Base-by-base conservation (phyloP, 1,284 basidiomycete species). In the Tylopilus orsonianus region DNA sequence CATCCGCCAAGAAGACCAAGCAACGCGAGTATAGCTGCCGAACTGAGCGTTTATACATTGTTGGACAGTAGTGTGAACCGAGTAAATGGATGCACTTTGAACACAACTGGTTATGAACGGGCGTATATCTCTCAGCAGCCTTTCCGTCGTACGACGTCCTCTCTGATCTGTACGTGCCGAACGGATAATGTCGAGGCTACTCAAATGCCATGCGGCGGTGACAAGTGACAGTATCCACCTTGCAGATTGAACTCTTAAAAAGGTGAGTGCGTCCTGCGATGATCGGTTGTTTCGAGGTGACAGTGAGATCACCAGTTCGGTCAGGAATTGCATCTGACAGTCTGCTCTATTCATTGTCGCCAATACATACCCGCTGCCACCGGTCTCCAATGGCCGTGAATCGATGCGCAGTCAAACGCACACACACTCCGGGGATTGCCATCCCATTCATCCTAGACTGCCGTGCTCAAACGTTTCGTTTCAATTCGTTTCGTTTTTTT, bases 261-360 rank as follows among this genome's bases (percentile, higher is more conserved):
- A 26, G 24, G 49, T 36, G 22, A 30, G 48, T 50, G n/a, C 48
- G 42, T 7, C 1, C 12, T 18, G 41, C 40, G 49, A 38, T 47
- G 20, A 35, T 34, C 49, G 49, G 30, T 50, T 10, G 49, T 50
- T 50, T 50, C 50, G 52, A 47, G 22, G 26, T 26, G 48, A 49
- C 45, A 47, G 23, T 19, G 27, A 53, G 34, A 49, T 42, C 26
- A 54, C 22, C 32, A 32, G 22, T 42, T 48, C 52, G 49, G 51
- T 46, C 51, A 49, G 22, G 22, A n/a, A 4, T 13, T 6, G 10
- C 26, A 26, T 26, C n/a, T n/a, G n/a, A n/a, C n/a, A 30, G 29
- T 30, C 22, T 13, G 24, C 8, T 26, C 29, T 16, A 50, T 44
- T 51, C 48, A 32, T 32, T 41, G 8, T 44, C 26, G 36, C 30